These are phyloP conservation scores for Aureobasidium uvarum DNA, from an alignment of 2,329 filamentous ascomycete species.

Conservation along the genomic window DNA sequence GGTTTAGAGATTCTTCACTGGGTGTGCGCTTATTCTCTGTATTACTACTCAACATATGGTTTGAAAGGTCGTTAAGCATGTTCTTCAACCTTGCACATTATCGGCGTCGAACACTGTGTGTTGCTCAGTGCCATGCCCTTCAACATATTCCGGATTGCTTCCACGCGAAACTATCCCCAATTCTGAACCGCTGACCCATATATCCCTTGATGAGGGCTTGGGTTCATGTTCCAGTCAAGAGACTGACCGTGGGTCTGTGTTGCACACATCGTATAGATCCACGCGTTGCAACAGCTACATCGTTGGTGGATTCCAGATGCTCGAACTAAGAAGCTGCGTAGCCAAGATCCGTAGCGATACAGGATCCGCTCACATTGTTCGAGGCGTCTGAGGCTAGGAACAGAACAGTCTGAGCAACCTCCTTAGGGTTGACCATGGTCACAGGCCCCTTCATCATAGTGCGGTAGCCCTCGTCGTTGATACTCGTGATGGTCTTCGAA, in stretches of 20 bases:
- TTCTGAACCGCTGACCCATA: background rate
- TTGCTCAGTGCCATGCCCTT: background rate
- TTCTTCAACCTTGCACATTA: background rate
- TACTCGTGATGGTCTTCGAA: conserved; percentile 38
- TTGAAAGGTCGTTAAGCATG: background rate
- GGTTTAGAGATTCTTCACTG: background rate
- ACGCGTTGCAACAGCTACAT: background rate
- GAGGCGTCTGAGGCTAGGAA: conserved; percentile 39
- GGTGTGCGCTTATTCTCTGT: background rate
- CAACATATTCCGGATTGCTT: background rate
- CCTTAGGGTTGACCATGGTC: conserved; percentile 31
- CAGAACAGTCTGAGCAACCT: conserved; percentile 39
- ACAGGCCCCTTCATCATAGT: conserved; percentile 31
- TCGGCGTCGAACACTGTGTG: background rate
- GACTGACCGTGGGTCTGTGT: background rate
- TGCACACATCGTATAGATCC: background rate
- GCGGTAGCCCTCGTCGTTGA: conserved; percentile 37
- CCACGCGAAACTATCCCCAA: background rate
- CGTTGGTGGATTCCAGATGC: background rate
- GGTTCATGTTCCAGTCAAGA: background rate
- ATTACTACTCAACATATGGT: background rate
- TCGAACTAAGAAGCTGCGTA: conserved; percentile 6
- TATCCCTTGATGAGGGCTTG: background rate
- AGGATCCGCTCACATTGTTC: conserved; percentile 38
- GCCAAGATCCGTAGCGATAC: conserved; percentile 26